Percentiles rank a stretch among this genome's conserved stretches.
Evolutionary conservation across 2,329 filamentous ascomycete species (phyloP).

Genomic region (Madurella mycetomatis): DNA sequence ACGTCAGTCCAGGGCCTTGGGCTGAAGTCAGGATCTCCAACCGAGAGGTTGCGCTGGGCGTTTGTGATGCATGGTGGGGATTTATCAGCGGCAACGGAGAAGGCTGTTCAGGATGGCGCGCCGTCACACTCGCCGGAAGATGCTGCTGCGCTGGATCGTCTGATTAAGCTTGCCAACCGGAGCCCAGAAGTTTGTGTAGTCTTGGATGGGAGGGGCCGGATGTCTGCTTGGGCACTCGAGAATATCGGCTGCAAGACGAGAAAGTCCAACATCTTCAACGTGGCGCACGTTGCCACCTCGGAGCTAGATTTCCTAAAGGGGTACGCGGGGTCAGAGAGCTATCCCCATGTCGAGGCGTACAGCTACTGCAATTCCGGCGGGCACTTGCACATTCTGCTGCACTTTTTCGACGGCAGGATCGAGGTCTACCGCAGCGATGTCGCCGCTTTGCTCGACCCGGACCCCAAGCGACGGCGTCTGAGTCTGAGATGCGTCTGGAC

Average conservation of each 20-base stretch:
- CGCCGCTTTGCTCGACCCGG: conserved; percentile 74
- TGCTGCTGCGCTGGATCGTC: conserved; percentile 71
- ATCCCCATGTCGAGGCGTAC: conserved; percentile 61
- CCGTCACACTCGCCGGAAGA: conserved; percentile 47
- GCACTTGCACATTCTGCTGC: conserved; percentile 68
- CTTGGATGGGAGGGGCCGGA: conserved; percentile 74
- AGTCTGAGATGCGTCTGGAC: conserved; percentile 67
- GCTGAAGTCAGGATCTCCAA: conserved; percentile 17
- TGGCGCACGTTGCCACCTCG: conserved; percentile 67
- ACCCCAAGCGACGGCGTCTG: conserved; percentile 56
- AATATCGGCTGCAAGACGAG: conserved; percentile 70
- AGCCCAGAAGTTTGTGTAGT: conserved; percentile 84
- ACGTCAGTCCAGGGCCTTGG: conserved; percentile 57
- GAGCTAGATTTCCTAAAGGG: conserved; percentile 45
- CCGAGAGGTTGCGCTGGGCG: conserved; percentile 53
- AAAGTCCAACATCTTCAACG: conserved; percentile 72
- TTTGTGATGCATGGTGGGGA: conserved; percentile 81
- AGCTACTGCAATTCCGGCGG: conserved; percentile 67
- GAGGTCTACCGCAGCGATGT: conserved; percentile 76
- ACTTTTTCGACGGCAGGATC: conserved; percentile 81
- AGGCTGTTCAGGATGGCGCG: conserved; percentile 60
- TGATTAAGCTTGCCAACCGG: conserved; percentile 80
- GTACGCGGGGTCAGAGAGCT: conserved; percentile 20
- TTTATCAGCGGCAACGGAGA: conserved; percentile 72
- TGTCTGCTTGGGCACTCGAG: conserved; percentile 91